Conservation (phyloP, 169 alveolate species). For the Cryptosporidium andersoni region DNA sequence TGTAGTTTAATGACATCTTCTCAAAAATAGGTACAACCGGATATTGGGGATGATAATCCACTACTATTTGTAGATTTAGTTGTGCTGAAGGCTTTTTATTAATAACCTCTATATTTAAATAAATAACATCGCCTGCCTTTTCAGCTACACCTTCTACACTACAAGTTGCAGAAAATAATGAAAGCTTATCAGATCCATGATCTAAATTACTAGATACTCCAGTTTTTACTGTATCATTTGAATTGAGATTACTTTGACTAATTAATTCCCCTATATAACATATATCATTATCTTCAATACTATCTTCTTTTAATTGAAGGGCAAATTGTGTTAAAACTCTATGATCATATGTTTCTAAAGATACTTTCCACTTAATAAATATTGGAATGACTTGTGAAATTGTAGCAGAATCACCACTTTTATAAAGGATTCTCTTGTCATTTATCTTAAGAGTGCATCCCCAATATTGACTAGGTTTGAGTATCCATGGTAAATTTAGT, state of each 20-base stretch:
- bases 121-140: constrained; percentile 47
- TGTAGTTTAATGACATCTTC: constrained; percentile 26
- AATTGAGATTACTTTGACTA: not conserved
- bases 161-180: constrained; percentile 31
- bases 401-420: not conserved
- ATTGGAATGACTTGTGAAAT: constrained; percentile 26
- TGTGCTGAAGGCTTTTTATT: not conserved
- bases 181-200: not conserved
- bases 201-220: not conserved
- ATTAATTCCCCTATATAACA: not conserved
- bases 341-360: not conserved
- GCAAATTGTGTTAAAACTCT: constrained; percentile 61
- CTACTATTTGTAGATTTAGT: constrained; percentile 20
- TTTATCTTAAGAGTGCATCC: constrained; percentile 22
- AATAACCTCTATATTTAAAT: constrained; percentile 14
- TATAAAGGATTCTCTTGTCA: not conserved
- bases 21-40: constrained; percentile 51
- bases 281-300: not conserved
- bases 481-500: constrained; percentile 13
- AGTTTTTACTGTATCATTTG: not conserved
- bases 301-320: constrained; percentile 3
- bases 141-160: constrained; percentile 23
- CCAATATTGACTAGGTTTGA: constrained; percentile 23
- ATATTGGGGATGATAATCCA: constrained; percentile 13
- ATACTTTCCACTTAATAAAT: constrained; percentile 48